Conservation (phyloP, 2,329 filamentous ascomycete species). For the Clonostachys solani region DNA sequence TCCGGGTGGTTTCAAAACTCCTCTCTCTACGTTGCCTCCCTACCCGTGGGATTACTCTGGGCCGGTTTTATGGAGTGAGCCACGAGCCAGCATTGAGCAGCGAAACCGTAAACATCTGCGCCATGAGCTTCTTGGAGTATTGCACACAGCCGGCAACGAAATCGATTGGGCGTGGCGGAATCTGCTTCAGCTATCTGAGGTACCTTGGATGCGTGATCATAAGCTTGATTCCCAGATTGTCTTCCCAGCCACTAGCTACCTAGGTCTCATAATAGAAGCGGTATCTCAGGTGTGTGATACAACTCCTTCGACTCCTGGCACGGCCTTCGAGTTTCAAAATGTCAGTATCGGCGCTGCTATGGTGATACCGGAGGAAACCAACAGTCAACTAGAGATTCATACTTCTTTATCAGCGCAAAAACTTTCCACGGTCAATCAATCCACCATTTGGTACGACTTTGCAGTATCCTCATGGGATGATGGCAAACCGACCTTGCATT, state of each 20-base stretch:
- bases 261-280: conserved; percentile 18
- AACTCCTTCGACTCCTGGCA: neutral
- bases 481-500: neutral
- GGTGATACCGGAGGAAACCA: neutral
- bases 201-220: conserved; percentile 36
- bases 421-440: neutral
- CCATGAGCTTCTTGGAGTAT: conserved; percentile 36
- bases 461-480: neutral
- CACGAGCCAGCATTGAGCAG: conserved; percentile 17
- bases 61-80: neutral
- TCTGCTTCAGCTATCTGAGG: conserved; percentile 1
- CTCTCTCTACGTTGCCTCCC: conserved; percentile 29
- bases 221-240: conserved; percentile 28
- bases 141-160: conserved; percentile 18
- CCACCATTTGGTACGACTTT: neutral
- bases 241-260: conserved; percentile 27
- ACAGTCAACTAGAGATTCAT: neutral
- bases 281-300: neutral
- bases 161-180: conserved; percentile 3
- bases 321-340: neutral
- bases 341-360: neutral
- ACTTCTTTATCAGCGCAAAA: neutral
- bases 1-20: neutral
- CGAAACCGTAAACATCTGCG: conserved; percentile 33
- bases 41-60: conserved; percentile 18